Base-by-base conservation (phyloP, 2,329 filamentous ascomycete species). In the Talaromyces verruculosus region DNA sequence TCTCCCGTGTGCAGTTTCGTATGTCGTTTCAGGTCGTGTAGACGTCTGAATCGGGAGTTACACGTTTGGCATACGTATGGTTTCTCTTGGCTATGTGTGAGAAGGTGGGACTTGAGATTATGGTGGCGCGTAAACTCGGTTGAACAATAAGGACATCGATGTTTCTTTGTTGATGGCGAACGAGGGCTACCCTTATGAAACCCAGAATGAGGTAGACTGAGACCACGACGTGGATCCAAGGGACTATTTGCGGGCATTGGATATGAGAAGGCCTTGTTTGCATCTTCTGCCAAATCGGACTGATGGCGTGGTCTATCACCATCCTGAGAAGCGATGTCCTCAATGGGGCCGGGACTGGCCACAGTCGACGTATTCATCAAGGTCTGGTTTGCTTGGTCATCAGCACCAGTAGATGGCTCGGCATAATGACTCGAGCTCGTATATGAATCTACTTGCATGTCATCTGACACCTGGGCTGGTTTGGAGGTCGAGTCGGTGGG, bases 1-100 rank as follows among this genome's bases (percentile, higher is more conserved):
- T 99, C 95, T 64, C 95, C 95, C 0, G 94, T 98, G 75, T 99
- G 95, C 25, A 99, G 86, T 80, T 99, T 99, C 69, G 91, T 93
- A 77, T 99, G 95, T 47, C 95, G 88, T 82, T 99, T 99, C 70
- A 99, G 81, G 74, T 99, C 95, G 76, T 99, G 95, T 61, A 98
- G 84, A 69, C 95, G 88, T 64, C 95, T 88, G 79, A 99, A 99
- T 62, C 94, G 89, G 78, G 95, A 91, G 72, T 94, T 88, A 77
- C 95, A 99, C n/a, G 91, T 92, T 68, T 92, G 89, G 76, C 95
- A 99, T 33, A 95, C 87, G 75, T 95, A 99, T 0, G 95, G 95
- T 79, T 99, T 99, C 78, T 99, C 95, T 83, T 99, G 94, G 73
- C 93, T 97, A 78, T 98, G 95, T 0, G 95, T 98, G 75, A 99